These are phyloP conservation scores for Sclerotinia spermophila DNA, from an alignment of 2,329 filamentous ascomycete species.

Conservation along the genomic window DNA sequence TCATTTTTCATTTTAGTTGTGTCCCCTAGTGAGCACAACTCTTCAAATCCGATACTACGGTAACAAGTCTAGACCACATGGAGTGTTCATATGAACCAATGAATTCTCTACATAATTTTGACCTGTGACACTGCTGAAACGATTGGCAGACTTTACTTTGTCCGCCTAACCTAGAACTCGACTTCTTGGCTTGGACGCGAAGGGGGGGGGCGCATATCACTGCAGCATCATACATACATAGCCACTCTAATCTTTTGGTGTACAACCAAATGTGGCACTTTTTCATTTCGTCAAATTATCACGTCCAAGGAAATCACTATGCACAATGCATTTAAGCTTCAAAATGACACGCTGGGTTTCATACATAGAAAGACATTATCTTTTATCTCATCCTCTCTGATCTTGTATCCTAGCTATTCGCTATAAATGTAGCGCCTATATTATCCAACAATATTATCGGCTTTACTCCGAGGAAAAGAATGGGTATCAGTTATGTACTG, in stretches of 20 bases:
- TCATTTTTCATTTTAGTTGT: not conserved
- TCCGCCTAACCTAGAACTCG: not conserved
- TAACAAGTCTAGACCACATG: conserved; percentile 1
- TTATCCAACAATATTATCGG: conserved; percentile 18
- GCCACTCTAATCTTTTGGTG: conserved; percentile 6
- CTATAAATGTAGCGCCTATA: conserved; percentile 22
- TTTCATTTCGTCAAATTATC: not conserved
- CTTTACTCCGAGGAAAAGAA: not conserved
- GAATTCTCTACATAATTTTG: not conserved
- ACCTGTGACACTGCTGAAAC: conserved; percentile 16
- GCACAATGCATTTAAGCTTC: conserved; percentile 1
- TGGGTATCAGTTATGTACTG: conserved; percentile 19
- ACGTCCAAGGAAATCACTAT: not conserved
- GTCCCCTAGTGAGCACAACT: not conserved
- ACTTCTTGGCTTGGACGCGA: conserved; percentile 5
- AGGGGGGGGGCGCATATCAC: not conserved
- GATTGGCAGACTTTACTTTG: not conserved
- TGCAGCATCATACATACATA: conserved; percentile 7
- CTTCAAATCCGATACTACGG: conserved; percentile 11
- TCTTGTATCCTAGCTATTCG: conserved; percentile 18
- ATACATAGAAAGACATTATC: conserved; percentile 23
- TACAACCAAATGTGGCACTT: not conserved
- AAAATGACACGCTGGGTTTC: conserved; percentile 2
- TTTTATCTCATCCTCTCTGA: conserved; percentile 22
- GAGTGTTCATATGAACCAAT: not conserved